A percentile compares a stretch with the other conserved stretches of the same genome.
These are phyloP conservation scores for Lactarius psammicola DNA, from an alignment of 768 basidiomycete genomes.

Conservation along the genomic window DNA sequence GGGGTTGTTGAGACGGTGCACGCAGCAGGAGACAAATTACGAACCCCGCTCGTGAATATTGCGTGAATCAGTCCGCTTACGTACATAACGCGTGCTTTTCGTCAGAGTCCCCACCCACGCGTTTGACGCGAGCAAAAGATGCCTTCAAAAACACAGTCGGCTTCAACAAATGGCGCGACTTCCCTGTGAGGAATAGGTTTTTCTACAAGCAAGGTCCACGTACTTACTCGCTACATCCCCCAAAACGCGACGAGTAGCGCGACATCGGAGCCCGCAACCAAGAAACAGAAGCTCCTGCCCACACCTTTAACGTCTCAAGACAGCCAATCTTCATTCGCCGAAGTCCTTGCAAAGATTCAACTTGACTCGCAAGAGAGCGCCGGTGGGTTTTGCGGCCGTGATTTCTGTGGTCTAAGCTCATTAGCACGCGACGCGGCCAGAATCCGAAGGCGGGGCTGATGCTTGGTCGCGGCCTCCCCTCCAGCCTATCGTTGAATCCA, in stretches of 20 bases:
- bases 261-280: slow-evolving; percentile 33
- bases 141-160: too few species aligned
- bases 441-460: slow-evolving; percentile 75
- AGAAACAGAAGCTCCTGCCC: slow-evolving; percentile 37
- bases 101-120: too few species aligned
- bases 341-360: slow-evolving; percentile 40
- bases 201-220: too few species aligned
- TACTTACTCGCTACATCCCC: background rate
- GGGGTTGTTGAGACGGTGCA: too few species aligned
- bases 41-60: too few species aligned
- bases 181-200: too few species aligned
- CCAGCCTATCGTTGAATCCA: slow-evolving; percentile 52
- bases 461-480: slow-evolving; percentile 67
- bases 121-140: too few species aligned
- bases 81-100: too few species aligned
- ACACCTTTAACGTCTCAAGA: slow-evolving; percentile 28
- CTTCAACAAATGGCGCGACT: too few species aligned
- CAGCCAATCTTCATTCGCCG: slow-evolving; percentile 39
- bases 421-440: slow-evolving; percentile 38
- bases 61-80: too few species aligned
- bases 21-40: too few species aligned
- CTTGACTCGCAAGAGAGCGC: slow-evolving; percentile 33
- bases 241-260: slow-evolving; percentile 15
- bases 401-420: background rate
- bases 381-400: slow-evolving; percentile 13